These are phyloP conservation scores for Dothiorella sarmentorum DNA, from an alignment of 2,329 filamentous ascomycete species.

Conservation along the genomic window DNA sequence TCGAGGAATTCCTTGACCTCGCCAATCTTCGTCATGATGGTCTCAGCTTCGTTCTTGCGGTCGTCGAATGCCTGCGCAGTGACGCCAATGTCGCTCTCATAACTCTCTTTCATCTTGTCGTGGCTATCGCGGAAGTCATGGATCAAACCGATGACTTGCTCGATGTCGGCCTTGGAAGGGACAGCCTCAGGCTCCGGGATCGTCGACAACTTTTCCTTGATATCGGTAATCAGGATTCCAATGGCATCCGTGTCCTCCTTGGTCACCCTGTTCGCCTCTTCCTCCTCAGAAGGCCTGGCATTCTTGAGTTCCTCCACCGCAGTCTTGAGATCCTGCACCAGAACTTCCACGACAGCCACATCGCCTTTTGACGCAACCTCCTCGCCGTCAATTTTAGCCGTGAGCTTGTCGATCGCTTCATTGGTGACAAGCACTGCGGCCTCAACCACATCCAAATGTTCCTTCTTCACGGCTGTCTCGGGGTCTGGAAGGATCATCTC, in stretches of 20 bases:
- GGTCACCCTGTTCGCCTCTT: slow-evolving; percentile 58
- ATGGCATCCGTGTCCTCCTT: slow-evolving; percentile 81
- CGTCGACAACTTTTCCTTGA: slow-evolving; percentile 72
- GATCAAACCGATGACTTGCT: slow-evolving; percentile 55
- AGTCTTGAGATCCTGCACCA: slow-evolving; percentile 73
- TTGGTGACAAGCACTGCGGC: slow-evolving; percentile 70
- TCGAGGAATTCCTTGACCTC: slow-evolving; percentile 76
- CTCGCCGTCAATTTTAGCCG: slow-evolving; percentile 60
- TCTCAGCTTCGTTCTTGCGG: slow-evolving; percentile 77
- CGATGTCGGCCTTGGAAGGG: slow-evolving; percentile 72
- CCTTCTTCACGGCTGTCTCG: slow-evolving; percentile 63
- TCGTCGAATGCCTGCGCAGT: slow-evolving; percentile 79
- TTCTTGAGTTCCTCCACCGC: slow-evolving; percentile 66
- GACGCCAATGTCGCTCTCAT: slow-evolving; percentile 68
- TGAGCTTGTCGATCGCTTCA: slow-evolving; percentile 65
- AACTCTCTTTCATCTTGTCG: slow-evolving; percentile 68
- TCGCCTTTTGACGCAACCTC: slow-evolving; percentile 74
- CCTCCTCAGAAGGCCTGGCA: slow-evolving; percentile 47
- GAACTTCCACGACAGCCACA: slow-evolving; percentile 68
- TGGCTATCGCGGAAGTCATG: slow-evolving; percentile 55
- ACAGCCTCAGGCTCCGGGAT: slow-evolving; percentile 68
- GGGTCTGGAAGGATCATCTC: slow-evolving; percentile 66
- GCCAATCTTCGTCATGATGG: slow-evolving; percentile 71
- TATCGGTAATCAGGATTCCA: slow-evolving; percentile 76
- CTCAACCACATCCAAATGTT: slow-evolving; percentile 61